Base-by-base conservation (phyloP, 257 asterid genomes). In the Lavandula angustifolia region DNA sequence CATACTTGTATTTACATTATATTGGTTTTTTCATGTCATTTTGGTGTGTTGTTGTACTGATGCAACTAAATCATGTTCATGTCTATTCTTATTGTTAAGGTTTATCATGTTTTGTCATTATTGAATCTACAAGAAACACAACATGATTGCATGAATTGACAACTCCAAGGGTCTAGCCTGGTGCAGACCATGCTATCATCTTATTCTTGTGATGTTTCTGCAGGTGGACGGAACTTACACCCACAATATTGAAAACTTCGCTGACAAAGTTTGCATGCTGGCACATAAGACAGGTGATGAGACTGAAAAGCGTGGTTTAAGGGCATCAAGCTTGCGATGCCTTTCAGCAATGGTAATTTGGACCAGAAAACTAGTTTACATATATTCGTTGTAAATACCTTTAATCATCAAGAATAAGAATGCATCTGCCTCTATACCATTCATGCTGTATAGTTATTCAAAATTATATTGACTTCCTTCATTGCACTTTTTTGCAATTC, bases 291-390 rank as follows among this genome's bases (percentile, higher is more conserved):
- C 77, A 56, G 96, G 79, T 60, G 90, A 81, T 72, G 95, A 80
- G 69, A 70, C 64, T 64, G 81, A 84, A 71, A 85, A 77, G 64
- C 54, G 64, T 67, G 63, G 74, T 74, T 75, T 92, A 76, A 90
- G 86, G 78, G 97, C 95, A 70, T 84, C 97, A 33, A 84, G 99
- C 81, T 80, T 94, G 87, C 88, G 85, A 59, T 87, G 97, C 77
- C 89, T 89, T 56, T 84, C 99, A 35, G 92, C 99, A 68, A 94
- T 94, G 96, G 99, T 94, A 80, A 79, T 56, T 73, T 49, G 22
- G 7, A 63, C 55, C 41, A 7, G 33, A 16, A 59, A 50, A 66
- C 44, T 37, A 16, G 17, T 16, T 22, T 47, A 16, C 4, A 5
- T 17, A 18, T 51, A 22, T 40, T 54, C n/a, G n/a, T 53, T 12